Evolutionary conservation across 225 moss, liverwort and hornwort species (phyloP), one percentile per base, ranked within the genome.

Genomic region (Pseudisothecium myosuroides): DNA sequence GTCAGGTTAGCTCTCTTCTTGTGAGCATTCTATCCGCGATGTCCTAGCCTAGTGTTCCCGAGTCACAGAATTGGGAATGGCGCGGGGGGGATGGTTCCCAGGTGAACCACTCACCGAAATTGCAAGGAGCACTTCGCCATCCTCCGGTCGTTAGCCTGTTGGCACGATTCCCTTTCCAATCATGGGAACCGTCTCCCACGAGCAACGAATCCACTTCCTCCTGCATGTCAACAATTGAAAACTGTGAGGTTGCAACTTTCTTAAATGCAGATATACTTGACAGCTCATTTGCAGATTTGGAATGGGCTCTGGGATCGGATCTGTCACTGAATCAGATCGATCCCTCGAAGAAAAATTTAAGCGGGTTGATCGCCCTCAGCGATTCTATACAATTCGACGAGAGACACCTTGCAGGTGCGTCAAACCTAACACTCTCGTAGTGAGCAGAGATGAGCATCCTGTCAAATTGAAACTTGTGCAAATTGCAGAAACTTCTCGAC

Each of bases 101-200:
- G 59, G 27, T 61, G 52, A 50, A 36, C 5, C 24, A 83, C 90
- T 90, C 71, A 90, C 90, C 67, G 72, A 92, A 90, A 66, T 65
- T 88, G 61, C 69, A 86, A 75, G 90, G 86, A 56, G 90, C 83
- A 65, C 76, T 86, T 87, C 82, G 55, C 88, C 92, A 92, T 76
- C 92, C 90, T 76, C 90, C 92, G 64, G 84, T 90, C 15, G 84
- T 60, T 8, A 37, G 88, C 34, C 80, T 90, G 83, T 80, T 86
- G 43, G 90, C 90, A 56, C 37, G 58, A 60, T 85, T 84, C 16
- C 86, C 90, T 83, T 83, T 83, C 88, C 88, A 90, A 81, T 90
- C 92, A 7, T 60, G 76, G 9, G 92, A 90, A 49, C 90, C 90
- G 74, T 92, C 92, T 78, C 90, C 92, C 55, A 92, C 92, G 28